Conservation (phyloP, 148 eudicot species). For the Cornus controversa region DNA sequence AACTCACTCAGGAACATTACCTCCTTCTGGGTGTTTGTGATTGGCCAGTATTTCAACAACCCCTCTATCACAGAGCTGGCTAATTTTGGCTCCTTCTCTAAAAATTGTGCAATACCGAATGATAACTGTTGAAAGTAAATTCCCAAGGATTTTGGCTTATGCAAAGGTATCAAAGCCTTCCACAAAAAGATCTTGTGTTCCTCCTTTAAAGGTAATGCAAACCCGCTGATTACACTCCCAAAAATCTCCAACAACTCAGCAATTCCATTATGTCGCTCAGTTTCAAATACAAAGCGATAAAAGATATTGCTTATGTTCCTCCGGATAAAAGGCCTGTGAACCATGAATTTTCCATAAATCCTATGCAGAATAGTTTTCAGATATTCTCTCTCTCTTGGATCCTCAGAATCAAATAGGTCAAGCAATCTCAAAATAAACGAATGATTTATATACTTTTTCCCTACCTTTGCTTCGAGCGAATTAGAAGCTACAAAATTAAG, state of each 20-base stretch:
- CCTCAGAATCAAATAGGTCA: constrained; percentile 82
- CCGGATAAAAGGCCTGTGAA: constrained; percentile 80
- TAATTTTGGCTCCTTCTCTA: constrained; percentile 87
- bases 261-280: constrained; percentile 60
- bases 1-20: constrained; percentile 83
- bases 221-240: constrained; percentile 90
- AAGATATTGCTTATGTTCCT: constrained; percentile 76
- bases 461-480: constrained; percentile 80
- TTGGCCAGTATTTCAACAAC: constrained; percentile 87
- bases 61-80: constrained; percentile 74
- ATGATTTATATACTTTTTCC: constrained; percentile 79
- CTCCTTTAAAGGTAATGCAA: constrained; percentile 88
- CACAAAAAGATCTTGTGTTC: constrained; percentile 84
- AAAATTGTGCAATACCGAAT: constrained; percentile 73
- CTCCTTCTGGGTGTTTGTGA: constrained; percentile 91
- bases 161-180: constrained; percentile 81
- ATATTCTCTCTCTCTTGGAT: constrained; percentile 72
- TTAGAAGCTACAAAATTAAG: constrained; percentile 71
- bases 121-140: constrained; percentile 85
- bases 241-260: constrained; percentile 72
- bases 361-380: constrained; percentile 80
- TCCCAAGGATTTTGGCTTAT: constrained; percentile 74
- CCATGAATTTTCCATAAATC: constrained; percentile 94
- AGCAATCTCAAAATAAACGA: constrained; percentile 50
- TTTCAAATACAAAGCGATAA: constrained; percentile 69